Evolutionary conservation across 2,329 filamentous ascomycete genomes (phyloP), one percentile per base, ranked within the genome.

Genomic region (Fusarium illudens): DNA sequence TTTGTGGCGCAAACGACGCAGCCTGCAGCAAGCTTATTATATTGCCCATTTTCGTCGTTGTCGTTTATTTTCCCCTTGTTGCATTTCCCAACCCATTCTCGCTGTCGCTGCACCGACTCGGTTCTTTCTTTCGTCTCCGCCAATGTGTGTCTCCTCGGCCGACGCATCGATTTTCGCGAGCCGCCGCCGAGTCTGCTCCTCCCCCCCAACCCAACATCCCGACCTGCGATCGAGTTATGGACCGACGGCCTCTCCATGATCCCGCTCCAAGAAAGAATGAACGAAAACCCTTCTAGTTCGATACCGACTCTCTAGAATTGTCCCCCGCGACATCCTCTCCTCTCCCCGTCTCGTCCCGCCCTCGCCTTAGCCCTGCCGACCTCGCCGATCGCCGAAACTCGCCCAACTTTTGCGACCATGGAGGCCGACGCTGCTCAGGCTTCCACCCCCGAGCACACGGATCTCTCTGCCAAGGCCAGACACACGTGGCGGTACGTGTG

Each of bases 401-500:
- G 39, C 22, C 49, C 54, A 57, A 64, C 57, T 51, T 30, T 57
- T 51, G 63, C 65, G 49, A 67, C 37, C 34, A 75, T 74, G 72
- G 71, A 75, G 55, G 54, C 64, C 9, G 56, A 62, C 46, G 49
- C 48, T 32, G 56, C 33, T 33, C 63, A 70, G 54, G 57, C 53
- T 54, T 52, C 59, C 52, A 57, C 56, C 15, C 62, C 64, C 15
- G 67, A 70, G 50, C 71, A 70, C 56, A 44, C 66, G 27, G 68
- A 72, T 51, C 66, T 71, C 27, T 59, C 69, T 60, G 51, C 68
- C 42, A 76, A 76, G 69, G 79, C 80, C 62, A 75, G 74, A 72
- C 74, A 78, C 64, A 70, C 75, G 58, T 81, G 79, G 80, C 79
- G 78, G 79, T 81, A 77, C 74, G 79, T 78, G 36, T 33, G 51